Percentiles rank a stretch among this genome's conserved stretches.
Conservation (phyloP, 768 basidiomycete genomes). For the Suillus discolor region DNA sequence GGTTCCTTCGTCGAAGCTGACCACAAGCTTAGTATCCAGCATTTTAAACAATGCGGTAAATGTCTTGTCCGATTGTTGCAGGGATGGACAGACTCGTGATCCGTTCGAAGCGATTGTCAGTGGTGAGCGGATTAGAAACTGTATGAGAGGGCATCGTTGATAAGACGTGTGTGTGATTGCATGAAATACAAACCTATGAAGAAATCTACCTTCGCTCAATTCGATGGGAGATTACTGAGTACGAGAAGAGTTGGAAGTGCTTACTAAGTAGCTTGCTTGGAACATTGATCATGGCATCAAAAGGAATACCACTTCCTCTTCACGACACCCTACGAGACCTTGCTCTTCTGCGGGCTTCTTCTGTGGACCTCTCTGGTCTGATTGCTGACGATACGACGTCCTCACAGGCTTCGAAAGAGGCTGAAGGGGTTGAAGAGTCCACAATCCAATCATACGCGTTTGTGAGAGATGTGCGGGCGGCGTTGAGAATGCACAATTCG, state of each 20-base stretch:
- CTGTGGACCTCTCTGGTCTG: slow-evolving; percentile 40
- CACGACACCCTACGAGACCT: slow-evolving; percentile 69
- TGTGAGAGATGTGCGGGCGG: slow-evolving; percentile 54
- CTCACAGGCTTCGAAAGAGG: not conserved
- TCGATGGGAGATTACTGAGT: not conserved
- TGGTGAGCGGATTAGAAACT: not conserved
- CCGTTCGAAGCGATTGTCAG: too few species aligned
- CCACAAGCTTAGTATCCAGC: too few species aligned
- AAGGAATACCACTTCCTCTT: slow-evolving; percentile 54
- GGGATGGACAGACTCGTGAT: too few species aligned
- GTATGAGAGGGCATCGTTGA: not conserved
- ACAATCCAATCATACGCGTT: slow-evolving; percentile 59
- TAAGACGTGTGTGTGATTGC: not conserved
- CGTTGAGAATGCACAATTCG: slow-evolving; percentile 53
- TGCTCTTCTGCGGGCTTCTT: slow-evolving; percentile 66
- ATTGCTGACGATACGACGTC: slow-evolving; percentile 20
- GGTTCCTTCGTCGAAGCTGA: too few species aligned
- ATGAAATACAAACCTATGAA: not conserved
- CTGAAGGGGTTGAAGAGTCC: slow-evolving; percentile 17
- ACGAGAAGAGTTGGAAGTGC: not conserved
- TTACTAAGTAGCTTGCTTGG: not conserved
- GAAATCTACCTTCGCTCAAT: not conserved
- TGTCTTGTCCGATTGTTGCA: too few species aligned
- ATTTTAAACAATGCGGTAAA: not conserved
- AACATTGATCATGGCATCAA: slow-evolving; percentile 26